Evolutionary conservation across 768 basidiomycete genomes (phyloP).

Genomic region (Leccinellum luteum): DNA sequence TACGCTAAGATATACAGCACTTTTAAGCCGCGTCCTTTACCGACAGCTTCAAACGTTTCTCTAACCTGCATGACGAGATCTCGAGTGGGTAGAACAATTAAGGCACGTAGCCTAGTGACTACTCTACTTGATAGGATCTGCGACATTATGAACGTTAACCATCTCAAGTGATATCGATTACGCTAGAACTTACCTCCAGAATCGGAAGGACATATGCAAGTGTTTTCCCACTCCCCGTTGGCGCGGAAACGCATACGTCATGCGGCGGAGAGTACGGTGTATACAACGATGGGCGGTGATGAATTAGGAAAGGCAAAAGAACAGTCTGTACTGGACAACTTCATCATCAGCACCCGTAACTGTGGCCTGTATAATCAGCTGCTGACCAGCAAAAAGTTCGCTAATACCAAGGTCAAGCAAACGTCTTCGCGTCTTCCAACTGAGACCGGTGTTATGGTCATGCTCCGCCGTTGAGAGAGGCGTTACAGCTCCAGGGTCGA

Average conservation of each 20-base stretch:
- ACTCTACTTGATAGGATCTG: constrained; percentile 71
- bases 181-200: constrained; percentile 58
- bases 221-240: constrained; percentile 97
- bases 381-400: constrained; percentile 84
- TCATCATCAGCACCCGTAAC: constrained; percentile 13
- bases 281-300: constrained; percentile 51
- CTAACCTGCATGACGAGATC: constrained; percentile 91
- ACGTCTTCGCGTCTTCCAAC: constrained; percentile 56
- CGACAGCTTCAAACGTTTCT: constrained; percentile 85
- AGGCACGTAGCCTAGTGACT: constrained; percentile 81
- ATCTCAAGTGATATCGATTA: not conserved
- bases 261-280: constrained; percentile 61
- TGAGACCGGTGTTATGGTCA: constrained; percentile 49
- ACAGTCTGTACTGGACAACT: constrained; percentile 75
- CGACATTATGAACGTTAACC: not conserved
- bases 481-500: constrained; percentile 51
- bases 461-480: constrained; percentile 40
- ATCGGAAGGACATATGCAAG: constrained; percentile 95
- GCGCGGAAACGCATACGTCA: constrained; percentile 93
- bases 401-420: constrained; percentile 76
- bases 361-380: constrained; percentile 3
- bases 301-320: constrained; percentile 79
- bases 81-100: constrained; percentile 89
- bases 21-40: constrained; percentile 84
- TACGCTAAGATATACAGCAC: constrained; percentile 35